A percentile compares a stretch with the other conserved stretches of the same genome.
phyloP scores from a whole-genome alignment of 2,329 filamentous ascomycete species.

The Leptosphaerulina australis region DNA sequence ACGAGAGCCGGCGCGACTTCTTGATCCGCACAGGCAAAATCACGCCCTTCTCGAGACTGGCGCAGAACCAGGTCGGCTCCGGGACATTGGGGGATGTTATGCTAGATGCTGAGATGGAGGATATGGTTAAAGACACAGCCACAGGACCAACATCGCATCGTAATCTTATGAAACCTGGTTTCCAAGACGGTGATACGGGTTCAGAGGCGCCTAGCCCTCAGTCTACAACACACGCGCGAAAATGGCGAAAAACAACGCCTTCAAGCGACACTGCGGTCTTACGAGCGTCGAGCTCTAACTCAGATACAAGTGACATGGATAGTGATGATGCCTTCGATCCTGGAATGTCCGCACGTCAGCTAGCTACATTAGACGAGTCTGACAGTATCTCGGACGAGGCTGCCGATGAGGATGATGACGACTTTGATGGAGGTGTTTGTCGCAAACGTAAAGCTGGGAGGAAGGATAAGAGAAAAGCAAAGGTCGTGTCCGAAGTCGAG shows the following conservation, averaged over 20 bases:
- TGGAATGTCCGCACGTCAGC: constrained; percentile 48
- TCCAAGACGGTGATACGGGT: constrained; percentile 42
- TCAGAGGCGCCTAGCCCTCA: constrained; percentile 43
- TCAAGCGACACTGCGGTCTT: constrained; percentile 18
- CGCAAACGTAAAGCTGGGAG: constrained; percentile 48
- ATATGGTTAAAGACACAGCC: constrained; percentile 54
- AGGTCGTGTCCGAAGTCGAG: constrained; percentile 26
- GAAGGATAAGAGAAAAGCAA: constrained; percentile 36
- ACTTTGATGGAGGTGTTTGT: constrained; percentile 29
- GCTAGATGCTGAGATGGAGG: constrained; percentile 79
- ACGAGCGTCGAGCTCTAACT: constrained; percentile 26
- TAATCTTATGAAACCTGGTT: constrained; percentile 57
- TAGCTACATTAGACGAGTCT: constrained; percentile 49
- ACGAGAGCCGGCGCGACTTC: constrained; percentile 85
- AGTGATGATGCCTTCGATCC: constrained; percentile 53
- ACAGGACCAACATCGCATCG: constrained; percentile 54
- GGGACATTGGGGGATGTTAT: constrained; percentile 78
- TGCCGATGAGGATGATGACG: constrained; percentile 48
- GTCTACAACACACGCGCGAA: constrained; percentile 44
- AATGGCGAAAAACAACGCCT: constrained; percentile 43
- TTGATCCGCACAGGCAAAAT: constrained; percentile 97
- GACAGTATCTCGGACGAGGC: constrained; percentile 44
- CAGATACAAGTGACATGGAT: constrained; percentile 37
- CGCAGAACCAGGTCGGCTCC: constrained; percentile 66
- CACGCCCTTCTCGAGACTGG: constrained; percentile 87